Percentiles rank a stretch among this genome's conserved stretches.
Conservation (phyloP, 306 rosid species). For the Herpetospermum pedunculosum region DNA sequence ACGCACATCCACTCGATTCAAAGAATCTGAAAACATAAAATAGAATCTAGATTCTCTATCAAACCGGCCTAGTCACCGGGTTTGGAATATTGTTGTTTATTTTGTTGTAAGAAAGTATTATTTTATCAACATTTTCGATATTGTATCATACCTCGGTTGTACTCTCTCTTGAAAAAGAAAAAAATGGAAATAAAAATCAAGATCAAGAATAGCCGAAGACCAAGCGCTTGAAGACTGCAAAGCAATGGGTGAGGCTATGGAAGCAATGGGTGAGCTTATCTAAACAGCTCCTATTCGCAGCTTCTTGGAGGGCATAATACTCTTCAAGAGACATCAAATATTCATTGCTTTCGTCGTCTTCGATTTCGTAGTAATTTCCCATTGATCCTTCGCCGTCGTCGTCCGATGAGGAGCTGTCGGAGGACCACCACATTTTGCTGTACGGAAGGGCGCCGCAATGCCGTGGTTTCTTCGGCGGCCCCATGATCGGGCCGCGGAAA, state of each 20-base stretch:
- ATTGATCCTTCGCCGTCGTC: neutral
- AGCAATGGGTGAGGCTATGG: neutral
- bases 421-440: neutral
- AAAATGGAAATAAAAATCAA: no score
- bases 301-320: neutral
- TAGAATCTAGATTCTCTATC: no score
- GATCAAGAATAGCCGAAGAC: neutral
- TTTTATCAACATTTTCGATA: no score
- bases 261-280: neutral
- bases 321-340: neutral
- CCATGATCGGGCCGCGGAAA: neutral
- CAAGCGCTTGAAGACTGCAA: neutral
- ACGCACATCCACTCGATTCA: no score
- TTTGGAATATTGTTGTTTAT: no score
- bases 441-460: neutral
- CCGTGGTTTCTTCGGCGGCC: neutral
- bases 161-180: no score
- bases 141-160: no score
- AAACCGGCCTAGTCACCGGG: no score
- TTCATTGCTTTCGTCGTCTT: neutral
- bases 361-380: neutral
- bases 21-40: no score
- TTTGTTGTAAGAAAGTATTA: no score
- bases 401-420: neutral
- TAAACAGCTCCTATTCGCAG: neutral